A percentile compares a stretch with the other conserved stretches of the same genome.
phyloP scores from a whole-genome alignment of 2,329 filamentous ascomycete species.

The Xylaria sp. region DNA sequence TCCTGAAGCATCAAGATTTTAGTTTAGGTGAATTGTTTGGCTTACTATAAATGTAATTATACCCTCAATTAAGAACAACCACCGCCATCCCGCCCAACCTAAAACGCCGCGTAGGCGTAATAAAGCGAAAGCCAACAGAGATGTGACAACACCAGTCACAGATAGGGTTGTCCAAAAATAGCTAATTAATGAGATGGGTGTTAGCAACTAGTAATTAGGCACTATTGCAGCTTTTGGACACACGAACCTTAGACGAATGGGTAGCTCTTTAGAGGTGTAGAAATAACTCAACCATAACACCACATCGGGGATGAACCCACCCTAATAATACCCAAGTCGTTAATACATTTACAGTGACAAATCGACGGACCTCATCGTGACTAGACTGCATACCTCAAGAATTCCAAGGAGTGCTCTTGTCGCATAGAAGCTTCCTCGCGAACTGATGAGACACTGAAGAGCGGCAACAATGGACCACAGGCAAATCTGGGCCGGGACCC shows the following conservation, averaged over 20 bases:
- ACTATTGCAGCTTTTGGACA: background rate
- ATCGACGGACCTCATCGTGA: background rate
- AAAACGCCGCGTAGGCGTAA: constrained; percentile 54
- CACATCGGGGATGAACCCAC: constrained; percentile 52
- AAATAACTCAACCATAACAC: constrained; percentile 52
- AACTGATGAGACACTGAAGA: constrained; percentile 45
- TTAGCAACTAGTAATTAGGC: background rate
- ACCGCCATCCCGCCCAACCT: constrained; percentile 56
- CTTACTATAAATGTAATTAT: constrained; percentile 59
- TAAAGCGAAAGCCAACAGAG: constrained; percentile 53
- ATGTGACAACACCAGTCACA: constrained; percentile 50
- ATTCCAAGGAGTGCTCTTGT: constrained; percentile 46
- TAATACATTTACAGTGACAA: background rate
- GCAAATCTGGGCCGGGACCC: constrained; percentile 50
- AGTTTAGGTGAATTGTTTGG: background rate
- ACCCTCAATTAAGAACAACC: constrained; percentile 68
- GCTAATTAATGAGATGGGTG: constrained; percentile 28
- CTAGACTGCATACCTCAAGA: constrained; percentile 42
- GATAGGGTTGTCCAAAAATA: constrained; percentile 55
- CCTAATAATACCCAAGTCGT: constrained; percentile 35
- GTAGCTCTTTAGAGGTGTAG: constrained; percentile 53
- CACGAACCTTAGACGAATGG: constrained; percentile 52
- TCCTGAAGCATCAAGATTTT: no score
- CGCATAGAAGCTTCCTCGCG: constrained; percentile 43
- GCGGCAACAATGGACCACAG: constrained; percentile 49